phyloP scores from a whole-genome alignment of 331 rosid genomes.

The Rhamnella rubrinervis region DNA sequence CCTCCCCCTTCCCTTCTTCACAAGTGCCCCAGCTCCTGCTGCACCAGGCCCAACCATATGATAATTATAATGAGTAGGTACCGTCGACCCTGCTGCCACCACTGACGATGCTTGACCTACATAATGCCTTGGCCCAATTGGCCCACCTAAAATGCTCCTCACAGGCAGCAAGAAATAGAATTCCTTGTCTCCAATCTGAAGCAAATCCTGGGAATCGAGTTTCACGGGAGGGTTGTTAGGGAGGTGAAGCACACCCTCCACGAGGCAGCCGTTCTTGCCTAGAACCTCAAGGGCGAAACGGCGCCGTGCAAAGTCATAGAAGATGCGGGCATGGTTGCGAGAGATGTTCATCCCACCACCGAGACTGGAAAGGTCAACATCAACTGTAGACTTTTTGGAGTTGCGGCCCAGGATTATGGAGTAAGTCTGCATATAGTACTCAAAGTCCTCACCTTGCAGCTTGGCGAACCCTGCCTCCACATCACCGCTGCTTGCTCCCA shows the following conservation, averaged over 20 bases:
- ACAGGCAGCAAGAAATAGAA: slow-evolving; percentile 85
- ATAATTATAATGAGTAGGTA: slow-evolving; percentile 50
- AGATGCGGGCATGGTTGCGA: slow-evolving; percentile 95
- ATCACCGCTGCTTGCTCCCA: slow-evolving; percentile 57
- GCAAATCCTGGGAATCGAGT: slow-evolving; percentile 94
- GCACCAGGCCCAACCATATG: slow-evolving; percentile 39
- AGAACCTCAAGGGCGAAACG: slow-evolving; percentile 98
- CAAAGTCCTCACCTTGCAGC: slow-evolving; percentile 97
- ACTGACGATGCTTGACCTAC: slow-evolving; percentile 34
- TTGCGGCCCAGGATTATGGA: slow-evolving; percentile 97
- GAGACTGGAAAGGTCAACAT: slow-evolving; percentile 95
- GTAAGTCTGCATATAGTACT: slow-evolving; percentile 99
- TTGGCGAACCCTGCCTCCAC: slow-evolving; percentile 99
- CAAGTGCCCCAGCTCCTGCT: slow-evolving; percentile 33
- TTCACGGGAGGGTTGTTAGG: slow-evolving; percentile 92
- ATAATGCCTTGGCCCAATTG: slow-evolving; percentile 50
- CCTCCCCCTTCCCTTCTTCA: slow-evolving; percentile 73
- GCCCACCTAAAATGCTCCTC: slow-evolving; percentile 69
- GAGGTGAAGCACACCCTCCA: slow-evolving; percentile 94
- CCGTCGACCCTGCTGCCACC: slow-evolving; percentile 25
- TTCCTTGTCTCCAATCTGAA: slow-evolving; percentile 98
- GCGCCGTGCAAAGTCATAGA: slow-evolving; percentile 93
- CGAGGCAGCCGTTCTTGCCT: slow-evolving; percentile 96
- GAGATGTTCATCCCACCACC: slow-evolving; percentile 99
- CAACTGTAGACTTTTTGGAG: slow-evolving; percentile 93